Evolutionary conservation across 2,329 filamentous ascomycete species (phyloP), one percentile per base, ranked within the genome.

Genomic region (Coniella vitis): DNA sequence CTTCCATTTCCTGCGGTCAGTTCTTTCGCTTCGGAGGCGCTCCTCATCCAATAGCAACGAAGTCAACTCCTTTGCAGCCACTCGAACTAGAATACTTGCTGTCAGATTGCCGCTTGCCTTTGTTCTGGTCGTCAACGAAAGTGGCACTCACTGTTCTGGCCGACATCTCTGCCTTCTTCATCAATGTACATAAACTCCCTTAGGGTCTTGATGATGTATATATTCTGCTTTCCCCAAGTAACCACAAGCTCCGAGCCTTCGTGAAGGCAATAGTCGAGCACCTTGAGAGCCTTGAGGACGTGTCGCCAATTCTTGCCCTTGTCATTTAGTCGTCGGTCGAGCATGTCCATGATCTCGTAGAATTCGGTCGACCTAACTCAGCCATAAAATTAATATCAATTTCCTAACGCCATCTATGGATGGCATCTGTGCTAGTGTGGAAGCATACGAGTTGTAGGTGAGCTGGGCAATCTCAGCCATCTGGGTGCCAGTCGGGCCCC

Each of bases 271-370:
- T 98, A 98, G 68, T 98, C 93, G 50, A 97, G 78, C 46, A 98
- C 93, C 67, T 98, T 98, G 58, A 98, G 75, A 37, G 93, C 94
- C 70, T 98, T 98, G 52, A 98, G 74, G 12, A 98, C 93, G 66
- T 98, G 93, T 60, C 93, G 84, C 93, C 93, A 98, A 67, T 98
- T 98, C 77, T 97, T 98, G 63, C 93, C 93, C 70, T 98, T 97
- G 69, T 98, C 93, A 62, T 98, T 98, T 62, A 98, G 74, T 58
- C 93, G 86, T 75, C 97, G 97, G 71, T 98, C 93, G 58, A 98
- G 76, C 89, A 98, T 98, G 67, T 98, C 93, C 85, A 98, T 95
- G 61, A 98, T 96, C 66, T 98, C 91, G 73, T 95, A 95, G 72
- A 98, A 98, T 67, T 97, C 93, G 69, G 86, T 91, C 32, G 90